A percentile compares a stretch with the other conserved stretches of the same genome.
Conservation (phyloP, 148 eudicot genomes). For the Chenopodium quinoa region DNA sequence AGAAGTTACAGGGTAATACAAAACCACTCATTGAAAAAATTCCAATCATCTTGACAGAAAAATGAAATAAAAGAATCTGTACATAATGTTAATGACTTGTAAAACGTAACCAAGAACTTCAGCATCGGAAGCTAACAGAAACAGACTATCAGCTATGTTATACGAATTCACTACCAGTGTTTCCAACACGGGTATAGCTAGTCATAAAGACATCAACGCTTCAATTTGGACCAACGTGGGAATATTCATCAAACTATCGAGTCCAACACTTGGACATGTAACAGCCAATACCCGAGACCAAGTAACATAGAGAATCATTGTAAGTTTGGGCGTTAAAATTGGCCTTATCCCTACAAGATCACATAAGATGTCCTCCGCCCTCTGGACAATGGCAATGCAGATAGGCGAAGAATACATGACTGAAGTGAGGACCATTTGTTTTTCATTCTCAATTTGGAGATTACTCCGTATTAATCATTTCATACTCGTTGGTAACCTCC, state of each 20-base stretch:
- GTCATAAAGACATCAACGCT: too few species aligned
- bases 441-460: background rate
- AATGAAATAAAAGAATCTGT: constrained; percentile 11
- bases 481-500: constrained; percentile 75
- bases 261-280: background rate
- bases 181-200: background rate
- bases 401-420: background rate
- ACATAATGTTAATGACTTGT: constrained; percentile 13
- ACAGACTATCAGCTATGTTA: background rate
- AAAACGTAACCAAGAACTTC: background rate
- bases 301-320: background rate
- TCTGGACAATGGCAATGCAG: background rate
- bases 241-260: too few species aligned
- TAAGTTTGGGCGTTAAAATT: background rate
- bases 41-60: background rate
- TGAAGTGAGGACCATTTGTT: background rate
- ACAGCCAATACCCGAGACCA: background rate
- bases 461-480: constrained; percentile 31
- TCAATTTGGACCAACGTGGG: too few species aligned
- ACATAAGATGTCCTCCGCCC: background rate
- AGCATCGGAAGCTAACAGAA: background rate
- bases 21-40: background rate
- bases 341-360: background rate
- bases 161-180: background rate
- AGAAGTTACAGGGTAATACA: background rate